Evolutionary conservation across 768 basidiomycete genomes (phyloP).

Genomic region (Daedaleopsis sinensis): DNA sequence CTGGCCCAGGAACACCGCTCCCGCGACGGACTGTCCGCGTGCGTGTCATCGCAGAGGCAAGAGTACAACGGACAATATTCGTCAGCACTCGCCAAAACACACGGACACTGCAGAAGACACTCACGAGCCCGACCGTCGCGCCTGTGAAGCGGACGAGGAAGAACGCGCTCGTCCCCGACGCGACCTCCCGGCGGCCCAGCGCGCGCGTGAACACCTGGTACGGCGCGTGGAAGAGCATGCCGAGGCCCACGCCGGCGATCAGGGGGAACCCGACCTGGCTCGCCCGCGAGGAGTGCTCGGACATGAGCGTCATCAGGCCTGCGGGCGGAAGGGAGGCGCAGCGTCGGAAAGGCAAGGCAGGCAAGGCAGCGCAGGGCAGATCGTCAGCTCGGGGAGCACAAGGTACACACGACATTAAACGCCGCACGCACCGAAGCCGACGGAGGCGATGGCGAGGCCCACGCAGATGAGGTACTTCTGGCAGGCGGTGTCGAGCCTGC

Average conservation of each 20-base stretch:
- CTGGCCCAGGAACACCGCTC: constrained; percentile 68
- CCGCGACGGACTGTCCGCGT: constrained; percentile 64
- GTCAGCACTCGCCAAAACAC: background rate
- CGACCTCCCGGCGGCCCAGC: constrained; percentile 66
- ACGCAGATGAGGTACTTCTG: constrained; percentile 66
- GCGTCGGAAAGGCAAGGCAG: constrained; percentile 6
- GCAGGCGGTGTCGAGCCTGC: constrained; percentile 56
- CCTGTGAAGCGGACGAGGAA: constrained; percentile 88
- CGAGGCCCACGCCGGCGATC: constrained; percentile 75
- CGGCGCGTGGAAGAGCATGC: constrained; percentile 85
- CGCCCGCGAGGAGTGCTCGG: constrained; percentile 49
- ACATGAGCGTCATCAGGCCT: constrained; percentile 72
- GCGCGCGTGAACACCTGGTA: constrained; percentile 78
- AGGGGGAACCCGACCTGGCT: constrained; percentile 63
- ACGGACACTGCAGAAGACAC: constrained; percentile 29
- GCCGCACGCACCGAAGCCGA: constrained; percentile 77
- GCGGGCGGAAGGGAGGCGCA: no score
- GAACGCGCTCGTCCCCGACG: constrained; percentile 83
- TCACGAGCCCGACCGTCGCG: constrained; percentile 78
- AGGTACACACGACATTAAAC: no score
- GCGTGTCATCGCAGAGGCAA: background rate
- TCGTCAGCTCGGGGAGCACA: no score
- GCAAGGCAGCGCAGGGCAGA: no score
- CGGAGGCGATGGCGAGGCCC: constrained; percentile 65
- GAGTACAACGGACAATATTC: constrained; percentile 7